These are phyloP conservation scores for Harringtonia aguacate DNA, from an alignment of 2,329 filamentous ascomycete genomes.

Conservation along the genomic window DNA sequence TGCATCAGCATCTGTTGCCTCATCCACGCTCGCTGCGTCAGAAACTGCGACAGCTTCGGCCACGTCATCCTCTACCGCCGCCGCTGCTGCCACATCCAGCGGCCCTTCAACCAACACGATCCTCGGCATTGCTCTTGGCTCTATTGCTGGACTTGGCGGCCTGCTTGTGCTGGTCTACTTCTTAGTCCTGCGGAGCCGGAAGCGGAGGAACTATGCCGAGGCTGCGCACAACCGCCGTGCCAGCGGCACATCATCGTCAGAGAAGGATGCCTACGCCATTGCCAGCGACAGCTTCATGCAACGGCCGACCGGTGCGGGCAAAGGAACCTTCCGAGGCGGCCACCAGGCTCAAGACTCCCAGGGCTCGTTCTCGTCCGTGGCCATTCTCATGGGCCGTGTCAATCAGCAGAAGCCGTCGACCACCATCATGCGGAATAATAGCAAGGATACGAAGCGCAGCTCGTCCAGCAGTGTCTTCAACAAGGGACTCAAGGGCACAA, in stretches of 20 bases:
- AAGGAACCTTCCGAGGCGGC: constrained; percentile 33
- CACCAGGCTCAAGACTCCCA: constrained; percentile 43
- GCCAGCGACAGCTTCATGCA: constrained; percentile 29
- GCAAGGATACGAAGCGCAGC: constrained; percentile 42
- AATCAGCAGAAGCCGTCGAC: constrained; percentile 32
- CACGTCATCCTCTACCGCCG: constrained; percentile 9
- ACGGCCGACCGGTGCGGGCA: constrained; percentile 19
- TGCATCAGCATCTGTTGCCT: constrained; percentile 14
- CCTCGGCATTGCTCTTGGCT: constrained; percentile 71
- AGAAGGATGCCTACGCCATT: constrained; percentile 45
- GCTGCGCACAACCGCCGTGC: constrained; percentile 31
- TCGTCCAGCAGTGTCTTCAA: constrained; percentile 46
- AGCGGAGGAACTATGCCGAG: constrained; percentile 40
- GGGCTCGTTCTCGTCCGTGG: constrained; percentile 52
- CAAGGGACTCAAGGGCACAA: constrained; percentile 51
- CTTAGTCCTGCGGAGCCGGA: constrained; percentile 46
- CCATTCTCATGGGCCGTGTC: constrained; percentile 54
- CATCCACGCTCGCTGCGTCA: constrained; percentile 3
- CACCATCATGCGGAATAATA: constrained; percentile 22
- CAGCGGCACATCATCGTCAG: constrained; percentile 36
- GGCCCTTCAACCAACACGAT: constrained; percentile 40
- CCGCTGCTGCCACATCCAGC: constrained; percentile 9
- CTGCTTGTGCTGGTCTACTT: constrained; percentile 65
- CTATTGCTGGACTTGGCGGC: constrained; percentile 62
- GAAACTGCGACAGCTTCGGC: constrained; percentile 15